Conservation (phyloP, 441 rosid species). For the Flueggea neowawraea region DNA sequence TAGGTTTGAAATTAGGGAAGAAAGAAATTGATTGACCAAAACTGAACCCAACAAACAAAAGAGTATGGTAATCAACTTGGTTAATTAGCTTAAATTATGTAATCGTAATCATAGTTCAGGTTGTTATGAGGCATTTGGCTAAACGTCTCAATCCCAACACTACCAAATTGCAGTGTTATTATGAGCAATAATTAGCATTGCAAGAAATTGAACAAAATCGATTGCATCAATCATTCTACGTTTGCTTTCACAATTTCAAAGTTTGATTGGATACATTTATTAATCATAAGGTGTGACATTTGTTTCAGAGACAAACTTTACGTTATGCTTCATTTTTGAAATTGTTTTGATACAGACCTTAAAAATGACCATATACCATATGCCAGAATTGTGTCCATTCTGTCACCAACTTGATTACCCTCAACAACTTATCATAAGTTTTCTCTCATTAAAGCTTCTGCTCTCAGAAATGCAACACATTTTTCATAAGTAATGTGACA, state of each 20-base stretch:
- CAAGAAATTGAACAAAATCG: conserved; percentile 4
- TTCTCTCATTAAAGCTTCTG: no score
- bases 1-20: no score
- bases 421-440: conserved; percentile 2
- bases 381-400: conserved; percentile 22
- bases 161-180: conserved; percentile 21
- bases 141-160: conserved; percentile 33
- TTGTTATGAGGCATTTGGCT: conserved; percentile 26
- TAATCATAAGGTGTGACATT: conserved; percentile 22
- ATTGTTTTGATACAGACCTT: conserved; percentile 5
- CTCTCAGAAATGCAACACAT: no score
- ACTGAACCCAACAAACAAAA: no score
- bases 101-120: conserved; percentile 18
- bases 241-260: conserved; percentile 21
- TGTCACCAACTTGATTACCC: conserved; percentile 18
- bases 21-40: no score
- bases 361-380: conserved; percentile 20
- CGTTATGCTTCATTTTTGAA: conserved; percentile 13
- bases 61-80: no score
- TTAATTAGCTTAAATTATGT: conserved; percentile 9
- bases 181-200: conserved; percentile 7
- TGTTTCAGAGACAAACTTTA: conserved; percentile 17
- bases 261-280: conserved; percentile 19
- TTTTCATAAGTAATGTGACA: no score
- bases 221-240: conserved; percentile 12